phyloP scores from a whole-genome alignment of 2,329 filamentous ascomycete genomes.

The Sclerotinia sclerotiorum region DNA sequence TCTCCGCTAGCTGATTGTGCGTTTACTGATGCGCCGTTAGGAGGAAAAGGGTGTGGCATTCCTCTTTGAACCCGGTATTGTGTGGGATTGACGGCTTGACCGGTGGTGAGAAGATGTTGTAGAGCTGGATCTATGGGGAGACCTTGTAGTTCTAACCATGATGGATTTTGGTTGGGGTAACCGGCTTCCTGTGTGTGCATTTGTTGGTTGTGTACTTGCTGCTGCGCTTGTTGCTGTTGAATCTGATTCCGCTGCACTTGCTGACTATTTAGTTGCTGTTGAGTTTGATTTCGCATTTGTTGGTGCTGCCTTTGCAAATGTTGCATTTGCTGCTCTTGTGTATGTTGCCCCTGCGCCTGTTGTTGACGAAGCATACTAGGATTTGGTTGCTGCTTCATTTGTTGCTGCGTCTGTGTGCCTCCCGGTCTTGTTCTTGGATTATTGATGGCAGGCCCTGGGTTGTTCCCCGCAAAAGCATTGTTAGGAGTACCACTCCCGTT shows the following conservation, averaged over 20 bases:
- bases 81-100: neutral
- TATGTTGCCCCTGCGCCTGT: neutral
- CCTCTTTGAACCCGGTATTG: neutral
- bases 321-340: neutral
- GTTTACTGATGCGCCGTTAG: conserved; percentile 53
- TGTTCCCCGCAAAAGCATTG: neutral
- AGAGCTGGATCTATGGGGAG: neutral
- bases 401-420: neutral
- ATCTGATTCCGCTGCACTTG: neutral
- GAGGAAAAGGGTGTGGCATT: neutral
- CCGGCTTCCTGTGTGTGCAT: neutral
- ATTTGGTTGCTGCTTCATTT: neutral
- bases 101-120: neutral
- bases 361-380: neutral
- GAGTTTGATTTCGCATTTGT: neutral
- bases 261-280: no score
- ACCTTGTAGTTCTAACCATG: neutral
- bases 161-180: neutral
- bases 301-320: neutral
- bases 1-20: conserved; percentile 87
- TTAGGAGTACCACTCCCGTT: neutral
- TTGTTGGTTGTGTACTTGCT: neutral
- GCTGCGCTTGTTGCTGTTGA: neutral
- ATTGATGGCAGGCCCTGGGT: neutral
- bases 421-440: neutral